Evolutionary conservation across 2,329 filamentous ascomycete genomes (phyloP).

Genomic region (Didymella exigua): DNA sequence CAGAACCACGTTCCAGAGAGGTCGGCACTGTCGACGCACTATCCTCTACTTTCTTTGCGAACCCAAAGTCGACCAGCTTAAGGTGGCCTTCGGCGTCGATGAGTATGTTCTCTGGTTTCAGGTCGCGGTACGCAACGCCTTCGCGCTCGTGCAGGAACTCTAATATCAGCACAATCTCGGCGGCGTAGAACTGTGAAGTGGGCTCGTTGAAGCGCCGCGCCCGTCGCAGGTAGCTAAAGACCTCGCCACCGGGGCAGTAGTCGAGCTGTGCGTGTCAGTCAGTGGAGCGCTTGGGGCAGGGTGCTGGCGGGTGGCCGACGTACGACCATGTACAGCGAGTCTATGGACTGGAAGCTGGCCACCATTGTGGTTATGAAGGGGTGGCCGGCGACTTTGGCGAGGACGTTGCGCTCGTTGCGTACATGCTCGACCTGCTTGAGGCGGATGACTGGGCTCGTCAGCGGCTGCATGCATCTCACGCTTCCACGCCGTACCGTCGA

Average conservation of each 20-base stretch:
- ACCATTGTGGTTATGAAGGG: conserved; percentile 83
- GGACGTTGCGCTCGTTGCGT: conserved; percentile 78
- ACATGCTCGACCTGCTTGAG: conserved; percentile 89
- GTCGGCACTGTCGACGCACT: conserved; percentile 50
- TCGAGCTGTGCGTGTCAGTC: conserved; percentile 62
- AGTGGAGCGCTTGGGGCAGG: too few relatives aligned
- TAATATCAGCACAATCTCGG: conserved; percentile 81
- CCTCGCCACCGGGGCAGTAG: conserved; percentile 82
- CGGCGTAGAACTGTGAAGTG: conserved; percentile 80
- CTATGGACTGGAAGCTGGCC: conserved; percentile 78
- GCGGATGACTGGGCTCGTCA: conserved; percentile 65
- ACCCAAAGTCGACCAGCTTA: conserved; percentile 84
- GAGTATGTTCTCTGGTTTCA: conserved; percentile 83
- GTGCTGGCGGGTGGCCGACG: conserved; percentile 20
- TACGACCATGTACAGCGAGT: conserved; percentile 79
- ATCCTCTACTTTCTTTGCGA: conserved; percentile 76
- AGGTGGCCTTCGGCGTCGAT: conserved; percentile 79
- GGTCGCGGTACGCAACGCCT: conserved; percentile 79
- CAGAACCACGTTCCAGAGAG: neutral
- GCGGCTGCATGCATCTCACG: neutral
- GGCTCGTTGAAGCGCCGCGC: conserved; percentile 79
- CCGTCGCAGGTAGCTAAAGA: conserved; percentile 81
- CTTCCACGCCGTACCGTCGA: conserved; percentile 50
- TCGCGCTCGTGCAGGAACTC: conserved; percentile 81
- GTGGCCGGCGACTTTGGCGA: conserved; percentile 77